Evolutionary conservation across 106 monocot genomes (phyloP), one percentile per base, ranked within the genome.

Genomic region (Dendrobium catenatum): DNA sequence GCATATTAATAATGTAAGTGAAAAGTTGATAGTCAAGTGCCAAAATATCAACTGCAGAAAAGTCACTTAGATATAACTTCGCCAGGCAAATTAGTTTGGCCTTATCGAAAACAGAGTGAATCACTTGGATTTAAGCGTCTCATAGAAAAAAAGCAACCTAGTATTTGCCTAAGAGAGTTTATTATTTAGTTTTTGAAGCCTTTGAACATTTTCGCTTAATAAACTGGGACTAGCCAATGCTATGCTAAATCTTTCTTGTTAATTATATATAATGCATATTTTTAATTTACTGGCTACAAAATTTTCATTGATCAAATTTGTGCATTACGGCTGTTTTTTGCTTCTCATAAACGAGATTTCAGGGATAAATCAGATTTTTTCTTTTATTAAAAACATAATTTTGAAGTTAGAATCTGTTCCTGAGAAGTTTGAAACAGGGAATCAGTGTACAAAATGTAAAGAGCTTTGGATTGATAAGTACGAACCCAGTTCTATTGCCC

Each of bases 381-480:
- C 26, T 68, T 26, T 29, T 5, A 70, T 37, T 70, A 70, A 31
- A 15, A 70, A 37, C 13, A 70, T 70, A 70, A 22, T 73, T 81
- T 27, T 76, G n/a, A 54, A 73, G 13, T 79, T 81, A 54, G 81
- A 51, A 42, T 9, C 37, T 59, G 42, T 70, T 80, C 42, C 47
- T 85, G 83, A 42, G 75, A 77, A 80, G 33, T 64, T 82, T 80
- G 47, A 48, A 77, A 75, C 86, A 91, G 94, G 91, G 67, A 84
- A 73, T 47, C 61, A 64, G 73, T 47, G 40, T 29, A 72, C 27
- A 24, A 54, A 80, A 51, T 51, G 19, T 3, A 92, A 91, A 20
- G 89, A 90, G 90, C 88, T 90, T 43, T 96, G 96, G 96, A 80
- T 92, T 75, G 92, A 96, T 41, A 94, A 90, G 79, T 75, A 94